Percentiles rank a stretch among this genome's conserved stretches.
phyloP scores from a whole-genome alignment of 306 rosid genomes.

The Vigna reflexopilosa region DNA sequence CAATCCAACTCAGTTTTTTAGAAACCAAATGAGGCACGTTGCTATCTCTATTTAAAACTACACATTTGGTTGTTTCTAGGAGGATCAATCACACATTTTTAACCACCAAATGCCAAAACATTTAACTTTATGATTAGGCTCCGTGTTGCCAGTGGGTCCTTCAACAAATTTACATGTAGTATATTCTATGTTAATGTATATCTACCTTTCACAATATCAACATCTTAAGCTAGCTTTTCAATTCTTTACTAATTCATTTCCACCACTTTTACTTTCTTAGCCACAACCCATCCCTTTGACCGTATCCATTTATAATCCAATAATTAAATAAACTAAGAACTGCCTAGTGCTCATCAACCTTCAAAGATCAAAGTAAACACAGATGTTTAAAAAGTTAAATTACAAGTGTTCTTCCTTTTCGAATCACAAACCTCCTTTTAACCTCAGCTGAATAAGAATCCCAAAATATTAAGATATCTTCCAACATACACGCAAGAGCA shows the following conservation, averaged over 20 bases:
- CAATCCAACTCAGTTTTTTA: too few relatives aligned
- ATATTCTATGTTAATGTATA: not conserved
- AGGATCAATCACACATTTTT: not conserved
- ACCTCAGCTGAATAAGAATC: not conserved
- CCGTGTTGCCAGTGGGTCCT: not conserved
- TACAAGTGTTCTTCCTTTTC: not conserved
- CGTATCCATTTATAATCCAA: not conserved
- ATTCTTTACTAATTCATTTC: not conserved
- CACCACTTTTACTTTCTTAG: not conserved
- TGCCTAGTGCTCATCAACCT: not conserved
- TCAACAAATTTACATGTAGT: not conserved
- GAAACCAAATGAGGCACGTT: too few relatives aligned
- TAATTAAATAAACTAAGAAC: not conserved
- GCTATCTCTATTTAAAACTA: too few relatives aligned
- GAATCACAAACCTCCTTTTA: not conserved
- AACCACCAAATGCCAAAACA: not conserved
- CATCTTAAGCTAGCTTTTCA: not conserved
- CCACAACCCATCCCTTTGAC: not conserved
- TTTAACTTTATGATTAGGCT: not conserved
- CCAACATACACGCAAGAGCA: not conserved
- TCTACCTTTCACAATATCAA: not conserved
- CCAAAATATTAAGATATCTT: slow-evolving; percentile 5
- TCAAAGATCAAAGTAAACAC: not conserved
- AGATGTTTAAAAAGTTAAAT: not conserved
- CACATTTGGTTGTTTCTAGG: not conserved